A percentile compares a stretch with the other conserved stretches of the same genome.
These are phyloP conservation scores for Rhizodiscina lignyota DNA, from an alignment of 495 filamentous ascomycete genomes.

Conservation along the genomic window DNA sequence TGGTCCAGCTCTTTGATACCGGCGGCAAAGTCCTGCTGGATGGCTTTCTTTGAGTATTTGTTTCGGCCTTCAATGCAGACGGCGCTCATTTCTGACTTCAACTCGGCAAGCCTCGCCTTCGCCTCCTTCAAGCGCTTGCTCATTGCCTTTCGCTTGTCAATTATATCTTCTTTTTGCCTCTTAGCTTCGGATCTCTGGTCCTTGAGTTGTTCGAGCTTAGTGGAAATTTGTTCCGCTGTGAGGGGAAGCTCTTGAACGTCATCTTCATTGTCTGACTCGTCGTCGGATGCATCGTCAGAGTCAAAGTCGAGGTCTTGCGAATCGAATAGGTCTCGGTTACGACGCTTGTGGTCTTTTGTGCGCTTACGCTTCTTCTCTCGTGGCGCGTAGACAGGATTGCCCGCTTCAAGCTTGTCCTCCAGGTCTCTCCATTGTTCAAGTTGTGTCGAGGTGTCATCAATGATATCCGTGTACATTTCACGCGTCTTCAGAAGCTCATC, in stretches of 20 bases:
- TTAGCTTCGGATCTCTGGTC: conserved; percentile 22
- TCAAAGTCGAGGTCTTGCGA: too few species aligned
- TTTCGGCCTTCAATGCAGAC: conserved; percentile 39
- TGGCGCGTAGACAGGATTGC: conserved; percentile 34
- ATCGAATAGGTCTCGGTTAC: too few species aligned
- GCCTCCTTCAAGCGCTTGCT: conserved; percentile 16
- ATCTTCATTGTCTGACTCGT: conserved; percentile 14
- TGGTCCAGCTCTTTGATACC: conserved; percentile 36
- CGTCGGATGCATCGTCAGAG: too few species aligned
- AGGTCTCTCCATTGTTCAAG: conserved; percentile 32
- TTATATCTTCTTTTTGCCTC: conserved; percentile 15
- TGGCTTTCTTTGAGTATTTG: conserved; percentile 29
- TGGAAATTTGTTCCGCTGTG: conserved; percentile 19
- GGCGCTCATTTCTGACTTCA: conserved; percentile 23
- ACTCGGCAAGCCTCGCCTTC: conserved; percentile 18
- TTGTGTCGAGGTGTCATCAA: conserved; percentile 24
- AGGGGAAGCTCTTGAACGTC: conserved; percentile 14
- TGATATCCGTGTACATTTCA: conserved; percentile 14
- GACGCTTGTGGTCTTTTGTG: too few species aligned
- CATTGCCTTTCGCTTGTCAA: conserved; percentile 15
- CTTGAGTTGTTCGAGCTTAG: conserved; percentile 22
- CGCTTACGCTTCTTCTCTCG: conserved; percentile 21
- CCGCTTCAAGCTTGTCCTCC: conserved; percentile 24
- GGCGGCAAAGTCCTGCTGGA: conserved; percentile 38
- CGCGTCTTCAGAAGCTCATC: conserved; percentile 20